phyloP scores from a whole-genome alignment of 1,284 basidiomycete genomes.

The Porodaedalea pini region DNA sequence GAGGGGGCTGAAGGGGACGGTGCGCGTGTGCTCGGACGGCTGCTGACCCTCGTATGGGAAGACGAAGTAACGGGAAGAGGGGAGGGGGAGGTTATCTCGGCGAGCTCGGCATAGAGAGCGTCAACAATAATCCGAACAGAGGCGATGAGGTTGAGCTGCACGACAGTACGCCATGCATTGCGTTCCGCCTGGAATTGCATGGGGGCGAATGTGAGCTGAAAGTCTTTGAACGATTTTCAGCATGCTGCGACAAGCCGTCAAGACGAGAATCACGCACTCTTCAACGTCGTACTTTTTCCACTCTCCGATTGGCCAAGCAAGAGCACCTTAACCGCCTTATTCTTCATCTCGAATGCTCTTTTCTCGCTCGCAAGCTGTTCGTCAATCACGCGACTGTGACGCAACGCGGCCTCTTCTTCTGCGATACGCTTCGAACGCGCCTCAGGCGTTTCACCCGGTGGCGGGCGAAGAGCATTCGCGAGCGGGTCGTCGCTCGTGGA shows the following conservation, averaged over 20 bases:
- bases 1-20: no score
- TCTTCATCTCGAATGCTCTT: constrained; percentile 52
- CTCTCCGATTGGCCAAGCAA: constrained; percentile 80
- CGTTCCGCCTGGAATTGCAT: constrained; percentile 72
- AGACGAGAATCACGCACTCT: constrained; percentile 55
- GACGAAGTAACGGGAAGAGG: no score
- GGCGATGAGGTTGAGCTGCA: constrained; percentile 79
- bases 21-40: no score
- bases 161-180: constrained; percentile 78
- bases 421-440: constrained; percentile 58
- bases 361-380: constrained; percentile 65
- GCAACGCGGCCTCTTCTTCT: constrained; percentile 65
- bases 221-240: constrained; percentile 45
- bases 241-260: neutral
- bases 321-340: constrained; percentile 65
- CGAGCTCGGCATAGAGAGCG: no score
- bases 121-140: constrained; percentile 77
- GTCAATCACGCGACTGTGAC: constrained; percentile 72
- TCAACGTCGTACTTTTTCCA: constrained; percentile 77
- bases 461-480: constrained; percentile 59
- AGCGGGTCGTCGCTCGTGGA: no score
- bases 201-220: constrained; percentile 72
- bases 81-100: no score
- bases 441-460: constrained; percentile 61
- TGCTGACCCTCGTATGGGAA: no score